Base-by-base conservation (phyloP, 306 rosid genomes). In the Trichosanthes truncata region DNA sequence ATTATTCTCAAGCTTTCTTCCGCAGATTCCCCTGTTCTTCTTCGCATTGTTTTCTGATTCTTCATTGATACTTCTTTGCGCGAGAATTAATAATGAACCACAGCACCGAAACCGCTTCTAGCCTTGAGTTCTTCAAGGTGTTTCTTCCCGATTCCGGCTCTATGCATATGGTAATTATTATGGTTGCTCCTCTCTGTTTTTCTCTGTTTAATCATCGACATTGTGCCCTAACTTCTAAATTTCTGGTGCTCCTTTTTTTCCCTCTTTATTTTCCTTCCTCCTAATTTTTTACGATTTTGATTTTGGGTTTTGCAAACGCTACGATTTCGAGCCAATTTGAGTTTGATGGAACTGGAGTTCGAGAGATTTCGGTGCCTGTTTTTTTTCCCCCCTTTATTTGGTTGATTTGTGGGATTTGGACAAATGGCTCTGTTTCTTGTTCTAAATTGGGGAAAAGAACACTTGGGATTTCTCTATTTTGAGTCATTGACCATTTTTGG, bases 81-180 rank as follows among this genome's bases (percentile, higher is more conserved):
- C 53, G 55, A 20, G 25, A 41, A 43, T n/a, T n/a, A n/a, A n/a
- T 29, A 7, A 78, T 46, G 81, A 48, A 63, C 56, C 14, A 4
- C 35, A 11, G 49, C 8, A 48, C 9, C 23, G 38, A 38, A 46
- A 4, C 81, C 56, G 20, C 72, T 59, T 78, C 61, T 17, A 20
- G 1, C 12, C 80, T 65, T 15, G 83, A 81, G 74, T 74, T 74
- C 41, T 74, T 74, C 78, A 74, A 74, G 61, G 66, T 74, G 10
- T 81, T 81, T 61, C 63, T 74, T 46, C 83, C 83, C 23, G 45
- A 20, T 13, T 46, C 31, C 12, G 12, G 72, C 51, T 53, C 81
- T 41, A 57, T 38, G 15, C 81, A 81, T 7, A 36, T 81, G 59
- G 81, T 81, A 81, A 51, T 73, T 21, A 3, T 9, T 21, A 3